These are phyloP conservation scores for Amylocarpus encephaloides DNA, from an alignment of 2,329 filamentous ascomycete species.

Conservation along the genomic window DNA sequence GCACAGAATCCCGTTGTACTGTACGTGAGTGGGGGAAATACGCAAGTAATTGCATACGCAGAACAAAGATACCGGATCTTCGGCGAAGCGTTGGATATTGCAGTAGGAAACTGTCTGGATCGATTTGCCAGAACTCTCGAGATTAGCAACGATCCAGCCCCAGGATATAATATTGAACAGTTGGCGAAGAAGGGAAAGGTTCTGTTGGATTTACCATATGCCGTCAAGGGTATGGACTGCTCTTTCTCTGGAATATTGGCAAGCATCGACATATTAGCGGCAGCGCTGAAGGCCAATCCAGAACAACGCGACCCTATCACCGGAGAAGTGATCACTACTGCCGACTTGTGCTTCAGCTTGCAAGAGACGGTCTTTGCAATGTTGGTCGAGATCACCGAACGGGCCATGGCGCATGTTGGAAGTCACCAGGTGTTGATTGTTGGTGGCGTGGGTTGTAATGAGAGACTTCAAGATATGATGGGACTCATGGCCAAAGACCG, in stretches of 20 bases:
- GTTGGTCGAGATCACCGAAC: slow-evolving; percentile 96
- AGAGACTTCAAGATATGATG: slow-evolving; percentile 97
- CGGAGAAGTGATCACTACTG: slow-evolving; percentile 60
- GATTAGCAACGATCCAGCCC: slow-evolving; percentile 93
- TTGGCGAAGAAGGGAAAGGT: slow-evolving; percentile 67
- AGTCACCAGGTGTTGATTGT: slow-evolving; percentile 88
- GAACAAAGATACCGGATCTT: slow-evolving; percentile 95
- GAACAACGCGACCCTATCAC: slow-evolving; percentile 40
- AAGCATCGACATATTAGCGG: slow-evolving; percentile 72
- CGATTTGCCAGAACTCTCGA: slow-evolving; percentile 85
- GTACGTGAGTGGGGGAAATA: slow-evolving; percentile 94
- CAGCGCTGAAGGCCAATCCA: slow-evolving; percentile 51
- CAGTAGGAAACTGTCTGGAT: slow-evolving; percentile 95
- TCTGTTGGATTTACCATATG: slow-evolving; percentile 84
- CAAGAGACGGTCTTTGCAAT: slow-evolving; percentile 96
- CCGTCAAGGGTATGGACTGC: slow-evolving; percentile 98
- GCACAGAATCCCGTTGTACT: slow-evolving; percentile 88
- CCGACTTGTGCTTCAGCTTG: slow-evolving; percentile 86
- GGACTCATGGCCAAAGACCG: slow-evolving; percentile 85
- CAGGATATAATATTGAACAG: slow-evolving; percentile 97
- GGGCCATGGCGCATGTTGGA: slow-evolving; percentile 96
- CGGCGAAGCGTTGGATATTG: slow-evolving; percentile 94
- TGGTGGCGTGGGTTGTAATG: slow-evolving; percentile 91
- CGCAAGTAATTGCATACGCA: slow-evolving; percentile 95
- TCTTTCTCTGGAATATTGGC: slow-evolving; percentile 91